phyloP scores from a whole-genome alignment of 208 protist genomes.

The Trypanosoma rangeli region DNA sequence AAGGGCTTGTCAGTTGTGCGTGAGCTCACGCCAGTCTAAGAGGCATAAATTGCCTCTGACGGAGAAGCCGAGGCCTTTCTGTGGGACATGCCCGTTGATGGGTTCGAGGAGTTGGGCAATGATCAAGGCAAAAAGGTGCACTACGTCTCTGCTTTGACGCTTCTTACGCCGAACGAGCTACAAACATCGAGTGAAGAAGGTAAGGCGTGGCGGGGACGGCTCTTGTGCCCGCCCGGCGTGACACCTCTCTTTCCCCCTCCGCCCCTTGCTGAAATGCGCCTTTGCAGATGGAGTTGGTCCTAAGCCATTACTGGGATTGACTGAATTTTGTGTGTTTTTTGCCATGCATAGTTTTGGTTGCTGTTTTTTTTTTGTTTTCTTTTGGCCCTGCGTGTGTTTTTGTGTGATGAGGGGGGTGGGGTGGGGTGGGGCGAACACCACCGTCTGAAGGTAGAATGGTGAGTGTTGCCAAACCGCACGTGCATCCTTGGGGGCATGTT shows the following conservation, averaged over 20 bases:
- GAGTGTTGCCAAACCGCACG: too few species aligned
- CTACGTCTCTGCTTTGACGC: constrained; percentile 49
- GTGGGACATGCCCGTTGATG: constrained; percentile 41
- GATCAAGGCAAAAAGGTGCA: constrained; percentile 35
- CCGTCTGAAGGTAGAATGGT: too few species aligned
- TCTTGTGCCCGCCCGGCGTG: not conserved
- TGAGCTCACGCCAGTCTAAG: constrained; percentile 27
- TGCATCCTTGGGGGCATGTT: too few species aligned
- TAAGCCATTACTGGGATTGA: not conserved
- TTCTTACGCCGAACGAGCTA: constrained; percentile 14
- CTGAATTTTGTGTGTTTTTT: not conserved
- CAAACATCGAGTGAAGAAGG: not conserved
- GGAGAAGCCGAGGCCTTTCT: constrained; percentile 35
- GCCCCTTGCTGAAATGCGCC: not conserved
- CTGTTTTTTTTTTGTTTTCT: not conserved
- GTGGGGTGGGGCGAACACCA: too few species aligned
- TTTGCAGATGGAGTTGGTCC: not conserved
- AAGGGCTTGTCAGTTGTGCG: constrained; percentile 22
- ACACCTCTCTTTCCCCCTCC: not conserved
- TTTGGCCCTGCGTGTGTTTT: constrained; percentile 17
- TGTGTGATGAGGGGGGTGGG: not conserved
- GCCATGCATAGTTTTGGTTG: not conserved
- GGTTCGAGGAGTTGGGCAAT: constrained; percentile 16
- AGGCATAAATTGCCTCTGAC: constrained; percentile 42
- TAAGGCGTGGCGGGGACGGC: not conserved